These are phyloP conservation scores for Arabis alpina DNA, from an alignment of 345 rosid genomes.

Conservation along the genomic window DNA sequence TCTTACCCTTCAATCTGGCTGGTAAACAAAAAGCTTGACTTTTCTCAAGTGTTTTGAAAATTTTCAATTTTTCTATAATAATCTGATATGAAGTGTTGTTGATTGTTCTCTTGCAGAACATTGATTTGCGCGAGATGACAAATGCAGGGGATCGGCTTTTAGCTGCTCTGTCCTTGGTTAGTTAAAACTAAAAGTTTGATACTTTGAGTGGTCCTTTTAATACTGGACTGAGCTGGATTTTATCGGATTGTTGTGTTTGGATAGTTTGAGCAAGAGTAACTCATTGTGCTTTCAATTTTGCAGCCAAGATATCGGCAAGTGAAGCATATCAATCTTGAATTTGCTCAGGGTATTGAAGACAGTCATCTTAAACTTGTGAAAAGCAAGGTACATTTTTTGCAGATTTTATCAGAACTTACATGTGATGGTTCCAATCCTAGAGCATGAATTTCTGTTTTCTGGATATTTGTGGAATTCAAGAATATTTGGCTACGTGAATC, in stretches of 20 bases:
- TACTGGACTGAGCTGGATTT: neutral
- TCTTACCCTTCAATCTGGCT: constrained; percentile 71
- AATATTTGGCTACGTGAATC: neutral
- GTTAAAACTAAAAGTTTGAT: constrained; percentile 15
- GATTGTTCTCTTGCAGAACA: constrained; percentile 50
- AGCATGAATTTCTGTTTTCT: neutral
- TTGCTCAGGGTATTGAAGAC: constrained; percentile 81
- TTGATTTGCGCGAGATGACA: constrained; percentile 79
- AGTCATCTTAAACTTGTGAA: constrained; percentile 63
- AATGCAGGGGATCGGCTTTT: constrained; percentile 74
- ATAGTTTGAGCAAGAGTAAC: constrained; percentile 6
- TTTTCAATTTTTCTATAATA: neutral
- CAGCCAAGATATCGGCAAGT: constrained; percentile 74
- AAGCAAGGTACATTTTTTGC: constrained; percentile 48
- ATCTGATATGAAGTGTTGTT: no score
- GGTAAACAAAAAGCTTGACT: constrained; percentile 47
- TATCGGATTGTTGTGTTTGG: neutral
- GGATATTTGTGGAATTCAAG: neutral
- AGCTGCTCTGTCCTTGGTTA: constrained; percentile 79
- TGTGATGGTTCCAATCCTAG: neutral
- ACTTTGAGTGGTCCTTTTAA: neutral
- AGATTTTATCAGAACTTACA: neutral
- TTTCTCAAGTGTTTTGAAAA: constrained; percentile 12
- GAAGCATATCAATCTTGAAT: constrained; percentile 81
- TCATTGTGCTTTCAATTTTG: constrained; percentile 34